Conservation (phyloP, 257 asterid species). For the Salvia rosmarinus region DNA sequence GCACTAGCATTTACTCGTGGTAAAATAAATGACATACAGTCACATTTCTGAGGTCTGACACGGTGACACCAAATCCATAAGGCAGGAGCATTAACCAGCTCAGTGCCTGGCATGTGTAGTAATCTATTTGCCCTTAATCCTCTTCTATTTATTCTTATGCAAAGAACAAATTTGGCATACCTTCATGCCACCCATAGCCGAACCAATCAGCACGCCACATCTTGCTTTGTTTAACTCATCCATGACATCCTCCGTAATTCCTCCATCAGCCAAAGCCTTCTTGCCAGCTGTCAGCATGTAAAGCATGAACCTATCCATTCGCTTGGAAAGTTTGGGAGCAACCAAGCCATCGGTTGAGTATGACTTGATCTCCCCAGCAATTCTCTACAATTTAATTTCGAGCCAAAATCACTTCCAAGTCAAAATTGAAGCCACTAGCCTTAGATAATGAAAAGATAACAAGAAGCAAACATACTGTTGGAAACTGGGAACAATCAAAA, state of each 20-base stretch:
- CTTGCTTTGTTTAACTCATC: constrained; percentile 67
- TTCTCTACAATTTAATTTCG: constrained; percentile 58
- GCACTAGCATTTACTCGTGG: constrained; percentile 15
- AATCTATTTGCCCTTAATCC: constrained; percentile 6
- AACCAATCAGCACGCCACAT: constrained; percentile 93
- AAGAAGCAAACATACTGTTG: constrained; percentile 65
- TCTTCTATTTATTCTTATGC: constrained; percentile 6
- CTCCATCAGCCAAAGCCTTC: constrained; percentile 89
- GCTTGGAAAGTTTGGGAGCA: constrained; percentile 86
- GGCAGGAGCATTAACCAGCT: not conserved
- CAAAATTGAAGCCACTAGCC: constrained; percentile 33
- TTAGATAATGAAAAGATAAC: constrained; percentile 22
- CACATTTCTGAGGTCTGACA: constrained; percentile 4
- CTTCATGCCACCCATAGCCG: constrained; percentile 99
- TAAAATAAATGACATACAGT: not conserved
- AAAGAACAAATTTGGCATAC: constrained; percentile 42
- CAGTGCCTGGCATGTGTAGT: constrained; percentile 5
- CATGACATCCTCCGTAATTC: constrained; percentile 78
- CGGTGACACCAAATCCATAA: constrained; percentile 8
- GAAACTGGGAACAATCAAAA: constrained; percentile 83
- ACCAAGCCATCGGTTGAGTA: constrained; percentile 92
- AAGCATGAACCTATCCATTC: constrained; percentile 97
- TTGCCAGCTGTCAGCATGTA: constrained; percentile 96
- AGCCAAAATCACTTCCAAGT: constrained; percentile 27
- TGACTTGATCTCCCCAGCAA: constrained; percentile 97